These are phyloP conservation scores for Tilletia indica DNA, from an alignment of 1,284 basidiomycete species.

Conservation along the genomic window DNA sequence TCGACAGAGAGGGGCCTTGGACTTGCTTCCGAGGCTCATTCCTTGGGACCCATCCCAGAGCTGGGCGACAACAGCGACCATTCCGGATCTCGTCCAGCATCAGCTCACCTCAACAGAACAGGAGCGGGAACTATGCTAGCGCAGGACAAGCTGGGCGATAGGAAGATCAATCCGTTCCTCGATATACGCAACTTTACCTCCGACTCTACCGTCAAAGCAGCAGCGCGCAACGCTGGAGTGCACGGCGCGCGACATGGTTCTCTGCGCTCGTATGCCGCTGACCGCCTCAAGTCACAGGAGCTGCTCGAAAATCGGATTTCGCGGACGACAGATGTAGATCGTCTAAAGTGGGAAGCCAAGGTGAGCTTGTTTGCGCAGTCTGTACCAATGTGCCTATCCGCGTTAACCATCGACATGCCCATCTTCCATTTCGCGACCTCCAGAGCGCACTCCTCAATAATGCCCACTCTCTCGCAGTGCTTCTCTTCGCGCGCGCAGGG, in stretches of 20 bases:
- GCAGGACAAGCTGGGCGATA: not conserved
- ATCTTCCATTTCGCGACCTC: not conserved
- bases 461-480: conserved; percentile 33
- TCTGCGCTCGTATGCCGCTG: conserved; percentile 32
- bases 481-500: conserved; percentile 35
- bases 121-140: not conserved
- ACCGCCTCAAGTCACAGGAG: conserved; percentile 30
- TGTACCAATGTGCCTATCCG: too few species aligned
- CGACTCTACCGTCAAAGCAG: not conserved
- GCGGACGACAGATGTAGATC: conserved; percentile 26
- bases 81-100: not conserved
- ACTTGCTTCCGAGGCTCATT: conserved; percentile 21
- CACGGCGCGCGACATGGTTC: conserved; percentile 27
- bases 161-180: conserved; percentile 4
- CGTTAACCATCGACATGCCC: not conserved
- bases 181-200: conserved; percentile 2
- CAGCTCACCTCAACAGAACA: not conserved
- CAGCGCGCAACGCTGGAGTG: not conserved
- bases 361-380: conserved; percentile 15
- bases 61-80: not conserved
- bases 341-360: conserved; percentile 44
- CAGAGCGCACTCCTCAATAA: conserved; percentile 30
- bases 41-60: not conserved
- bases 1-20: conserved; percentile 30
- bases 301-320: conserved; percentile 28